Evolutionary conservation across 768 basidiomycete genomes (phyloP).

Genomic region (Russula lepida): DNA sequence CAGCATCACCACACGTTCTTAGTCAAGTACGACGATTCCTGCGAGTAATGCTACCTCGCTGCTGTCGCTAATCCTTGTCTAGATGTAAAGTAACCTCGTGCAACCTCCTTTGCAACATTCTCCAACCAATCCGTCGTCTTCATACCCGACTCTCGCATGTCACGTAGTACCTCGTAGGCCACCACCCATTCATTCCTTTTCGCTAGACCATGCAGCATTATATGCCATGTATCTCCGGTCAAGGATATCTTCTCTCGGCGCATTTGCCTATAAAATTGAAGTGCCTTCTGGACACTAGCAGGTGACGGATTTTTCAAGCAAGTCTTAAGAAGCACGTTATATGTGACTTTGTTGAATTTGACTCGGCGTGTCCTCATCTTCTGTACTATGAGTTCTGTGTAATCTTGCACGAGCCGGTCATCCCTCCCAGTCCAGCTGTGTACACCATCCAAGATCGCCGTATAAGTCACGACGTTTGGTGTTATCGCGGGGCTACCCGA

Average conservation of each 20-base stretch:
- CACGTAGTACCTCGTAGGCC: slow-evolving; percentile 51
- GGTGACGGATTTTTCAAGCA: slow-evolving; percentile 45
- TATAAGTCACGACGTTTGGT: slow-evolving; percentile 81
- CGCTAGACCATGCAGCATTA: slow-evolving; percentile 60
- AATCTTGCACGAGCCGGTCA: slow-evolving; percentile 36
- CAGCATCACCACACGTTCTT: neutral
- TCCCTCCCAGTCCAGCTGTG: slow-evolving; percentile 50
- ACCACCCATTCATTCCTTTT: slow-evolving; percentile 49
- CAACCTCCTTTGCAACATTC: slow-evolving; percentile 24
- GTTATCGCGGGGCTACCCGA: slow-evolving; percentile 31
- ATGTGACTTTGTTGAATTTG: slow-evolving; percentile 52
- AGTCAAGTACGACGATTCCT: slow-evolving; percentile 1
- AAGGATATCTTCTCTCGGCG: slow-evolving; percentile 37
- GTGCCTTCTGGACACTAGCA: slow-evolving; percentile 45
- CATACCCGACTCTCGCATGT: slow-evolving; percentile 49
- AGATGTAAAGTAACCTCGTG: slow-evolving; percentile 11
- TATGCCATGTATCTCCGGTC: slow-evolving; percentile 65
- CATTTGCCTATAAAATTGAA: slow-evolving; percentile 59
- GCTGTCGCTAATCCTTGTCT: neutral
- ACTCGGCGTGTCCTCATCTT: slow-evolving; percentile 53
- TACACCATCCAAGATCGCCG: slow-evolving; percentile 64
- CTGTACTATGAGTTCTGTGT: slow-evolving; percentile 41
- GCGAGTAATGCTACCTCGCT: neutral
- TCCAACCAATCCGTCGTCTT: slow-evolving; percentile 38
- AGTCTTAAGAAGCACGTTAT: slow-evolving; percentile 69